Evolutionary conservation across 176 grass and related monocot genomes (phyloP), one percentile per base, ranked within the genome.

Genomic region (Oropetium thomaeum): DNA sequence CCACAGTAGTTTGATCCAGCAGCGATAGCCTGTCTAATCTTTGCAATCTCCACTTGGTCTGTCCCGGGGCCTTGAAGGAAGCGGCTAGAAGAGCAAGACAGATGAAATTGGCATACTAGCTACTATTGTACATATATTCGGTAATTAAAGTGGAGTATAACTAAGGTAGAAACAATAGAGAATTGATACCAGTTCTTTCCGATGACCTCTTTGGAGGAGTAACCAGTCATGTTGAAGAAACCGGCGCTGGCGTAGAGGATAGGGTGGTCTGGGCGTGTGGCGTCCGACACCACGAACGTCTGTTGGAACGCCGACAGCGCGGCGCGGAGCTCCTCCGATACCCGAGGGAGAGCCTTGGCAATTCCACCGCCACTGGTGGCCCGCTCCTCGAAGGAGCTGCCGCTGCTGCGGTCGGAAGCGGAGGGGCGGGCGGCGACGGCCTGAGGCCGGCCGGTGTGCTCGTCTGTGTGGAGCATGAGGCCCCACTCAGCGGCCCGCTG

Each of bases 401-500:
- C 62, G 26, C 78, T 69, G 16, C 39, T 81, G 42, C 51, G 66
- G 23, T 19, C 10, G 11, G 69, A 85, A 6, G 78, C 59, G 1
- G 90, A 93, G 52, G 47, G 32, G 47, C 94, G 87, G 3, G 84
- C 88, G 22, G 73, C 68, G 7, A 97, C 90, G 7, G 90, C 90
- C 42, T 91, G 90, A 0, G 82, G 84, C 19, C 33, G 77, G 66
- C 94, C 90, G 8, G 94, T 97, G 58, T 87, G 90, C 72, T 91
- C 86, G 74, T 97, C 89, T 10, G 88, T 97, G 22, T 76, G 86
- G 60, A 97, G 84, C 73, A 93, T 81, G 71, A 97, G 81, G n/a
- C 90, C 94, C 94, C 94, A 91, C 88, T 93, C 90, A 2, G 88
- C 90, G 27, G 90, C 90, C 34, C 94, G 41, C 74, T 91, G 81